Evolutionary conservation across 805 yeast genomes (phyloP).

Genomic region (Starmerella apicola): DNA sequence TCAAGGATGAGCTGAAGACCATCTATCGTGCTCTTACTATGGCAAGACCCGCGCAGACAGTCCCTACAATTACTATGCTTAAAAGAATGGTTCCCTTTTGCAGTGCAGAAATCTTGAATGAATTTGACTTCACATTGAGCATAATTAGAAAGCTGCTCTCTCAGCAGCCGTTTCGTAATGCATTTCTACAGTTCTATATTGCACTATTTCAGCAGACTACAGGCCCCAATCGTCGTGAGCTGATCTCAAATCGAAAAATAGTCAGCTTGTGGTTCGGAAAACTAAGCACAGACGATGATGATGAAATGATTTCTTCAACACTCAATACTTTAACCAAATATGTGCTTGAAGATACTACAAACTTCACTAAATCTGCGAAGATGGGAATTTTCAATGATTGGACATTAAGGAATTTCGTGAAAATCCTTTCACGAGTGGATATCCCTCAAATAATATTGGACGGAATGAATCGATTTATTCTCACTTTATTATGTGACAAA

Average conservation of each 20-base stretch:
- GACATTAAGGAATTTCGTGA: constrained; percentile 46
- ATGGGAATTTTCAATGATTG: constrained; percentile 69
- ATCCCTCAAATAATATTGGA: constrained; percentile 26
- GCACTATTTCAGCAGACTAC: constrained; percentile 38
- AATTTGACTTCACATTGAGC: constrained; percentile 56
- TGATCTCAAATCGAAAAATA: constrained; percentile 43
- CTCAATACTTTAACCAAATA: constrained; percentile 37
- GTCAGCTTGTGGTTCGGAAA: constrained; percentile 58
- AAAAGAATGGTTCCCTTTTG: constrained; percentile 36
- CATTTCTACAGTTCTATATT: constrained; percentile 52
- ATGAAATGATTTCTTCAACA: constrained; percentile 31
- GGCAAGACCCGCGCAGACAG: constrained; percentile 44
- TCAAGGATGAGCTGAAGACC: constrained; percentile 46
- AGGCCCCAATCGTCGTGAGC: constrained; percentile 49
- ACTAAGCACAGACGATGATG: constrained; percentile 41
- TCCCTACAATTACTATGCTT: constrained; percentile 50
- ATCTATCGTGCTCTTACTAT: constrained; percentile 56
- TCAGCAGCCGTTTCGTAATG: constrained; percentile 43
- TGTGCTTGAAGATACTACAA: constrained; percentile 44
- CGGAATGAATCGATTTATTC: constrained; percentile 36
- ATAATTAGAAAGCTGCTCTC: constrained; percentile 50
- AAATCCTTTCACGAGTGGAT: constrained; percentile 34
- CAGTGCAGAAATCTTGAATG: constrained; percentile 42
- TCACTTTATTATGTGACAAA: constrained; percentile 37
- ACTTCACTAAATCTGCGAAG: constrained; percentile 54